Evolutionary conservation across 2,329 filamentous ascomycete genomes (phyloP).

Genomic region (Metarhizium rileyi): DNA sequence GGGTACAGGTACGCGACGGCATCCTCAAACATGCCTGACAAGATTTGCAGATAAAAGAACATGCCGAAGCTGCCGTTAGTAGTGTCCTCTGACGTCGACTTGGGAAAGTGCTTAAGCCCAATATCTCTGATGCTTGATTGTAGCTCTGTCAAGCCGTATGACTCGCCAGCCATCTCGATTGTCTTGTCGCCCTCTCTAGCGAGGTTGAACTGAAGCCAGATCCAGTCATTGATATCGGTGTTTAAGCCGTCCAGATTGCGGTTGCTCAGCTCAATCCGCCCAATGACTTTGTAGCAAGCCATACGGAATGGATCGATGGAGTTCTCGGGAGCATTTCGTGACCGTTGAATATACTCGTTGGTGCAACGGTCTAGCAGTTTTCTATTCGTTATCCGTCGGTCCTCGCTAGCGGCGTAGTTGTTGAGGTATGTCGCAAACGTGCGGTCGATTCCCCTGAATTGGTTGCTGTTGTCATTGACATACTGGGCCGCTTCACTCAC

Average conservation of each 20-base stretch:
- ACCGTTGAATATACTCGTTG: slow-evolving; percentile 79
- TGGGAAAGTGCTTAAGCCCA: slow-evolving; percentile 81
- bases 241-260: slow-evolving; percentile 54
- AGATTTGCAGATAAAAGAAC: slow-evolving; percentile 85
- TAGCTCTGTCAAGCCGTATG: slow-evolving; percentile 56
- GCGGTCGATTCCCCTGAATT: slow-evolving; percentile 84
- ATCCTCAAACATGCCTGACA: slow-evolving; percentile 89
- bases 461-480: slow-evolving; percentile 65
- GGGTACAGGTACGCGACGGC: slow-evolving; percentile 85
- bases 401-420: slow-evolving; percentile 67
- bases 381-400: slow-evolving; percentile 61
- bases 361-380: slow-evolving; percentile 81
- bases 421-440: slow-evolving; percentile 84
- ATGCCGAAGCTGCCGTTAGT: slow-evolving; percentile 74
- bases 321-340: slow-evolving; percentile 74
- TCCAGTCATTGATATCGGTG: slow-evolving; percentile 59
- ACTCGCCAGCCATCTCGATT: slow-evolving; percentile 55
- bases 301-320: slow-evolving; percentile 90
- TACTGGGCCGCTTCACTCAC: slow-evolving; percentile 78
- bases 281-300: slow-evolving; percentile 96
- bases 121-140: slow-evolving; percentile 79
- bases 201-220: slow-evolving; percentile 63
- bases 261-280: slow-evolving; percentile 60
- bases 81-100: slow-evolving; percentile 63
- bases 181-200: slow-evolving; percentile 55